Evolutionary conservation across 129 eudicot genomes (phyloP).

Genomic region (Flaveria robusta): DNA sequence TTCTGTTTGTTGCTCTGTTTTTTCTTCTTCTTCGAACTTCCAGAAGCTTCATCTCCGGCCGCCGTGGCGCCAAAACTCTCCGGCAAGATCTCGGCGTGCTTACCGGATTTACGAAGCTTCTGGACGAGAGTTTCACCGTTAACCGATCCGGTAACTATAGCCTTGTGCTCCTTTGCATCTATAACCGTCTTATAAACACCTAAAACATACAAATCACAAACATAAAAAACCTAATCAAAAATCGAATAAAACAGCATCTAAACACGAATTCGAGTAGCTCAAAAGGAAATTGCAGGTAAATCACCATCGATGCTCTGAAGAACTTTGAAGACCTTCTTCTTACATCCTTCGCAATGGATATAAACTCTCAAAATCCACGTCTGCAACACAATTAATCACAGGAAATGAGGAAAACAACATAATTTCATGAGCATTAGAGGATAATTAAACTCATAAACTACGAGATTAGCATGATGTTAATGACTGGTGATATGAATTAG

Average conservation of each 20-base stretch:
- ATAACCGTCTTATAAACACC: slow-evolving; percentile 77
- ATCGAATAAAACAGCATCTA: neutral
- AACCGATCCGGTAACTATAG: slow-evolving; percentile 65
- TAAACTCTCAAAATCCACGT: slow-evolving; percentile 74
- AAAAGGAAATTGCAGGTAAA: neutral
- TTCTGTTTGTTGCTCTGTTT: slow-evolving; percentile 37
- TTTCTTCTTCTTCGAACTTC: slow-evolving; percentile 39
- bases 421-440: neutral
- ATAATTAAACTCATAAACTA: neutral
- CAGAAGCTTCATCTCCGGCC: slow-evolving; percentile 25
- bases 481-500: neutral
- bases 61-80: slow-evolving; percentile 33
- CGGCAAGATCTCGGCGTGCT: slow-evolving; percentile 64
- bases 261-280: neutral
- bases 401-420: neutral
- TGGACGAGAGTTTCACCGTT: slow-evolving; percentile 58
- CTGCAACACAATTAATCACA: slow-evolving; percentile 36
- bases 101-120: slow-evolving; percentile 69
- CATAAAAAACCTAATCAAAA: neutral
- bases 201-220: slow-evolving; percentile 20
- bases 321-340: slow-evolving; percentile 84
- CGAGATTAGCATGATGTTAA: neutral
- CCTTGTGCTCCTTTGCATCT: slow-evolving; percentile 72
- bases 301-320: slow-evolving; percentile 77
- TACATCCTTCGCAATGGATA: slow-evolving; percentile 87